Evolutionary conservation across 805 yeast genomes (phyloP), one percentile per base, ranked within the genome.

Genomic region (Candida parachauliodes): DNA sequence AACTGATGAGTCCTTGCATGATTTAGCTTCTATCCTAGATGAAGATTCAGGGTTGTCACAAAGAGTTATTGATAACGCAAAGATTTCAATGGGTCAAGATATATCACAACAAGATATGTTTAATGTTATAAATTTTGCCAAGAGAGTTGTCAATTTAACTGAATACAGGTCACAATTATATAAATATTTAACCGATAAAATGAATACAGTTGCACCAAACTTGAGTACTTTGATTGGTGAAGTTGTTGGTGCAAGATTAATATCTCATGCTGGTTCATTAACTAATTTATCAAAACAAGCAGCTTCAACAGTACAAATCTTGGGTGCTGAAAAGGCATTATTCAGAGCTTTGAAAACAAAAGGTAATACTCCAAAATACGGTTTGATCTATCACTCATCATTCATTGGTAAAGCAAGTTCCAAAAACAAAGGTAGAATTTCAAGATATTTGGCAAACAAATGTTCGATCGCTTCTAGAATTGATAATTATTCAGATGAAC

Each of bases 31-130:
- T 34, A 70, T 91, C 52, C 80, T 85, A 50, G 81, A 86, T 59
- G 96, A 91, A 51, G 96, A 88, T 62, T 88, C 96, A 44, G 96
- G 86, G 47, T 51, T 68, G 41, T 96, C 96, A 46, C 88, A 88
- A 72, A 81, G 82, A 65, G 79, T 91, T 51, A 84, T 91, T 54
- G 96, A 88, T 62, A 89, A 95, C 52, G 95, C 98, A 46, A 82
- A 86, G 73, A 88, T 91, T 55, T 88, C 97, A 32, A 93, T 93
- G 98, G 98, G 98, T 65, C 98, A 91, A 72, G 98, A 93, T 67
- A 79, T 93, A 51, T 83, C 95, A 48, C 95, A 86, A 65, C 81
- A 83, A 60, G 98, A 93, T 66, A 87, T 93, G 93, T 79, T 77
- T 48, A 89, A 89, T 62, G 89, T 93, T 42, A 66, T 83, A 48